Conservation (phyloP, 345 rosid species). For the Excoecaria agallocha region DNA sequence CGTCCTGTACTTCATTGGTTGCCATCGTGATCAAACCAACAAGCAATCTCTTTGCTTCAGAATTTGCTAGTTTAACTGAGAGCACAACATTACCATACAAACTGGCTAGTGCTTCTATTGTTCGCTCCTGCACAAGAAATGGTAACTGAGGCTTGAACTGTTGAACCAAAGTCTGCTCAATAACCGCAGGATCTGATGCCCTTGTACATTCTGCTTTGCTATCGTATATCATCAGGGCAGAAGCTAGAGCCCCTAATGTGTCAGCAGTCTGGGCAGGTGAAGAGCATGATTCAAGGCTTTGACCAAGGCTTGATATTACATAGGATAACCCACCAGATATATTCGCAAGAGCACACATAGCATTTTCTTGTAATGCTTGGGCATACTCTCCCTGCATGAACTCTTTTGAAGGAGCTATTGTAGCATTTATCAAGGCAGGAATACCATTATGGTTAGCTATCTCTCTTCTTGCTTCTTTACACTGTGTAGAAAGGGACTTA, state of each 20-base stretch:
- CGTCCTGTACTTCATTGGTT: conserved; percentile 88
- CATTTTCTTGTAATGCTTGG: conserved; percentile 97
- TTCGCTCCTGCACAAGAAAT: conserved; percentile 95
- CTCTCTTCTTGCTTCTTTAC: conserved; percentile 89
- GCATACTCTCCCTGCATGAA: conserved; percentile 99
- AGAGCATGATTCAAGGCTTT: conserved; percentile 97
- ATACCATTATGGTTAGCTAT: conserved; percentile 90
- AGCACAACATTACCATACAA: conserved; percentile 88
- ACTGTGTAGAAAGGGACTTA: conserved; percentile 88
- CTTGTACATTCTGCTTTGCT: conserved; percentile 76
- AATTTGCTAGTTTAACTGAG: conserved; percentile 65
- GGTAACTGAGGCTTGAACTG: conserved; percentile 87
- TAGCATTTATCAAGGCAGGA: conserved; percentile 90
- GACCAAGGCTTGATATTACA: conserved; percentile 98
- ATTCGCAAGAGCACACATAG: conserved; percentile 99
- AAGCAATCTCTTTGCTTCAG: conserved; percentile 93
- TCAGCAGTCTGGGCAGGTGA: conserved; percentile 94
- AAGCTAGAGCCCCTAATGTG: conserved; percentile 97
- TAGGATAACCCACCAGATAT: conserved; percentile 97
- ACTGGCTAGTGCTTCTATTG: conserved; percentile 99
- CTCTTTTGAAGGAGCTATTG: conserved; percentile 99
- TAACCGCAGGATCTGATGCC: conserved; percentile 67
- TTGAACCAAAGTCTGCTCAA: conserved; percentile 84
- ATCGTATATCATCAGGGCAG: conserved; percentile 99
- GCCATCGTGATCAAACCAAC: conserved; percentile 99